These are phyloP conservation scores for Quercus agrifolia DNA, from an alignment of 306 rosid species.

Conservation along the genomic window DNA sequence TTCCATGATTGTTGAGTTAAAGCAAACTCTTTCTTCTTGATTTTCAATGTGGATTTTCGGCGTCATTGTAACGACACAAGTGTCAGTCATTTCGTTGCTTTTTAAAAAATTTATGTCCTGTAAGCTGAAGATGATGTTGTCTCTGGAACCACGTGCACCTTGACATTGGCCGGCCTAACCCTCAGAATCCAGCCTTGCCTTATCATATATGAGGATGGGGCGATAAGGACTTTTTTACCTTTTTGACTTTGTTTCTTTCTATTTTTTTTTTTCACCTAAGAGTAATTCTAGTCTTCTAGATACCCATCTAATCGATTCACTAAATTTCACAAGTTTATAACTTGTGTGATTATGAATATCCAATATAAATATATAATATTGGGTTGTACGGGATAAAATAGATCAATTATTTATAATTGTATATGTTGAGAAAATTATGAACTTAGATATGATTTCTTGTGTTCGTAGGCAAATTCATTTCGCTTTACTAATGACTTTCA, in stretches of 20 bases:
- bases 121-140: constrained; percentile 15
- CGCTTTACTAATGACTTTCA: too few relatives aligned
- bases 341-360: too few relatives aligned
- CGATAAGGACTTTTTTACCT: constrained; percentile 14
- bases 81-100: constrained; percentile 1
- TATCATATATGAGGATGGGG: neutral
- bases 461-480: too few relatives aligned
- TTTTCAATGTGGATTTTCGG: constrained; percentile 1
- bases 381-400: too few relatives aligned
- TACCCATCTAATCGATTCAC: too few relatives aligned
- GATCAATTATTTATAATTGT: too few relatives aligned
- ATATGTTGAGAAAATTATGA: too few relatives aligned
- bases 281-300: too few relatives aligned
- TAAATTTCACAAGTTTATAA: too few relatives aligned
- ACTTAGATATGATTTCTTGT: too few relatives aligned
- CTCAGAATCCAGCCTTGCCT: neutral
- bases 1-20: neutral
- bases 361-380: too few relatives aligned
- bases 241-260: neutral
- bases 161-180: neutral
- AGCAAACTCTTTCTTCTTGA: neutral
- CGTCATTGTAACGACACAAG: constrained; percentile 15
- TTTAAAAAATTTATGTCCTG: neutral
- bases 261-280: neutral
- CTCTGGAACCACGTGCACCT: constrained; percentile 38